Evolutionary conservation across 768 basidiomycete genomes (phyloP).

Genomic region (Leccinum ochraceum): DNA sequence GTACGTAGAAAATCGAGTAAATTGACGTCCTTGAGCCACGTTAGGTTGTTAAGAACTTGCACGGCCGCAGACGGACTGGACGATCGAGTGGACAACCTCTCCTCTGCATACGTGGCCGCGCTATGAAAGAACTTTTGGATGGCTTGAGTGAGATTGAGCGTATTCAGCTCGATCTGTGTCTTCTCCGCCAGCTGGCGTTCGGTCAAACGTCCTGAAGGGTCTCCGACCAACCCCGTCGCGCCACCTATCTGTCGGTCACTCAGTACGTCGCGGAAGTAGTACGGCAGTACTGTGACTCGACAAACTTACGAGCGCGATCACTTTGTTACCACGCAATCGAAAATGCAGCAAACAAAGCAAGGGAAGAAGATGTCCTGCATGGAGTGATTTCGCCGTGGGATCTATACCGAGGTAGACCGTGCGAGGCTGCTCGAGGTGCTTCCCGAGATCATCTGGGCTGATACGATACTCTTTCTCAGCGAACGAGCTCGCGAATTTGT

Average conservation of each 20-base stretch:
- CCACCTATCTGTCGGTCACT: slow-evolving; percentile 79
- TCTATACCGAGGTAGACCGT: slow-evolving; percentile 89
- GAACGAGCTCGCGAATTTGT: not conserved
- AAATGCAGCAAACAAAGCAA: slow-evolving; percentile 88
- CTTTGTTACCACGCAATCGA: slow-evolving; percentile 76
- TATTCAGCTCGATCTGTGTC: slow-evolving; percentile 65
- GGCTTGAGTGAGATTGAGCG: slow-evolving; percentile 57
- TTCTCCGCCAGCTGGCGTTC: slow-evolving; percentile 74
- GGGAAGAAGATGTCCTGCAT: slow-evolving; percentile 92
- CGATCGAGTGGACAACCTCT: slow-evolving; percentile 26
- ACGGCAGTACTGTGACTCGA: not conserved
- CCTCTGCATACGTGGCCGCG: slow-evolving; percentile 60
- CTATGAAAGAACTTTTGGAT: slow-evolving; percentile 73
- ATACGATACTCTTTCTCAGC: slow-evolving; percentile 4
- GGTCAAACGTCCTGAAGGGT: slow-evolving; percentile 86
- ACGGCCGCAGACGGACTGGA: slow-evolving; percentile 23
- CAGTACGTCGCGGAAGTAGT: slow-evolving; percentile 1
- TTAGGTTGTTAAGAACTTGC: slow-evolving; percentile 62
- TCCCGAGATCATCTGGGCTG: slow-evolving; percentile 45
- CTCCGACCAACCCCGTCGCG: slow-evolving; percentile 94
- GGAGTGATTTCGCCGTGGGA: slow-evolving; percentile 86
- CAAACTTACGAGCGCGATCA: slow-evolving; percentile 76
- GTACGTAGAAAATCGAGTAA: slow-evolving; percentile 83
- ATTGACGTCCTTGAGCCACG: slow-evolving; percentile 75
- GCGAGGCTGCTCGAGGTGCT: slow-evolving; percentile 40